phyloP scores from a whole-genome alignment of 2,329 filamentous ascomycete species.

The Talaromyces albobiverticillius region DNA sequence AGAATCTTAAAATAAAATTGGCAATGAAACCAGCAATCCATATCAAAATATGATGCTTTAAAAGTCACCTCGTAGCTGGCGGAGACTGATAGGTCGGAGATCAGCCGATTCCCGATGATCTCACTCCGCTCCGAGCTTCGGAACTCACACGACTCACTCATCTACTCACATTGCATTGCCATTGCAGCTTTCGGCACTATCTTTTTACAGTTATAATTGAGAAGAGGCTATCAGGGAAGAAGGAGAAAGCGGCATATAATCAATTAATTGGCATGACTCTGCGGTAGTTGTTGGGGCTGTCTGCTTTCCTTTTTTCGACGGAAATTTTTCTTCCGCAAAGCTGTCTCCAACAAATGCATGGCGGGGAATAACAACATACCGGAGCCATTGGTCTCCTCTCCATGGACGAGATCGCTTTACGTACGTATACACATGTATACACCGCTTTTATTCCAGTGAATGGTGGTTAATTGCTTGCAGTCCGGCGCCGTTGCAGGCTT shows the following conservation, averaged over 20 bases:
- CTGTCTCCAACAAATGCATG: too few species aligned
- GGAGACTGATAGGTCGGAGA: background rate
- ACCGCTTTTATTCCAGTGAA: background rate
- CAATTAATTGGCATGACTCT: slow-evolving; percentile 9
- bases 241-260: too few species aligned
- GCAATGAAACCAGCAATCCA: too few species aligned
- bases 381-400: slow-evolving; percentile 37
- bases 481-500: slow-evolving; percentile 91
- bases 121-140: background rate
- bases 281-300: slow-evolving; percentile 3
- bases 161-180: too few species aligned
- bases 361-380: slow-evolving; percentile 27
- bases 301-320: background rate
- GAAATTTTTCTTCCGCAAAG: background rate
- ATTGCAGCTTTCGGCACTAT: too few species aligned
- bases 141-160: background rate
- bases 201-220: too few species aligned
- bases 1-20: too few species aligned
- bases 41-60: too few species aligned
- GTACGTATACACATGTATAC: background rate
- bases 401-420: slow-evolving; percentile 40
- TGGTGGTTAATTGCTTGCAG: slow-evolving; percentile 31
- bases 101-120: background rate
- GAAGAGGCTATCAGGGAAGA: too few species aligned
- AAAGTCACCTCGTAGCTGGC: too few species aligned